These are phyloP conservation scores for Phytopythium kandeliae DNA, from an alignment of 352 stramenopile species.

Conservation along the genomic window DNA sequence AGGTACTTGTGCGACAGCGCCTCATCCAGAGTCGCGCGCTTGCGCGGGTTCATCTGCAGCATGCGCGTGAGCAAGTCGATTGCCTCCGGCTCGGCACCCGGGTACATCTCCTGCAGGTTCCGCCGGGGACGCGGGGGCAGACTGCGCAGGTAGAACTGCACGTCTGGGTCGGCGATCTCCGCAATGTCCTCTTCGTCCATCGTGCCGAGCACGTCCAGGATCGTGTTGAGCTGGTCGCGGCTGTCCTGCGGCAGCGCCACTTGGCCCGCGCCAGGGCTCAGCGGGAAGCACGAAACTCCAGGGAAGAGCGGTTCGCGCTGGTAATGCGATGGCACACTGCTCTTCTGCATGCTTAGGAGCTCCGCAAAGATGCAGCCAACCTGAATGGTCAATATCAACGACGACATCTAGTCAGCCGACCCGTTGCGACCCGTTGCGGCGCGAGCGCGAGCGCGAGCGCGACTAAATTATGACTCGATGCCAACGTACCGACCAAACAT, in stretches of 20 bases:
- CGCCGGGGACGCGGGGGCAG: slow-evolving; percentile 59
- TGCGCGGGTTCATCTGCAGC: slow-evolving; percentile 84
- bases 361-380: slow-evolving; percentile 95
- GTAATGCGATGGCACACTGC: slow-evolving; percentile 92
- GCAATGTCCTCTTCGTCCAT: slow-evolving; percentile 84
- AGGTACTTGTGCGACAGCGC: slow-evolving; percentile 82
- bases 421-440: too few species aligned
- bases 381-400: slow-evolving; percentile 30
- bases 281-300: slow-evolving; percentile 88
- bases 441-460: too few species aligned
- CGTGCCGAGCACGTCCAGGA: slow-evolving; percentile 82
- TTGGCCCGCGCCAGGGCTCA: slow-evolving; percentile 72
- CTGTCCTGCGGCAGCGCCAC: slow-evolving; percentile 78
- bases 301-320: slow-evolving; percentile 93
- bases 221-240: slow-evolving; percentile 83
- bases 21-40: slow-evolving; percentile 75
- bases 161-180: slow-evolving; percentile 78
- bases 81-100: slow-evolving; percentile 70
- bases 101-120: slow-evolving; percentile 82
- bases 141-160: slow-evolving; percentile 78
- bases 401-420: too few species aligned
- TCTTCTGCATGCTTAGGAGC: slow-evolving; percentile 96
- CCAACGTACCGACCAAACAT: slow-evolving; percentile 82
- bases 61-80: slow-evolving; percentile 80
- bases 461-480: neutral